Evolutionary conservation across 306 rosid genomes (phyloP).

Genomic region (Prunus mume): DNA sequence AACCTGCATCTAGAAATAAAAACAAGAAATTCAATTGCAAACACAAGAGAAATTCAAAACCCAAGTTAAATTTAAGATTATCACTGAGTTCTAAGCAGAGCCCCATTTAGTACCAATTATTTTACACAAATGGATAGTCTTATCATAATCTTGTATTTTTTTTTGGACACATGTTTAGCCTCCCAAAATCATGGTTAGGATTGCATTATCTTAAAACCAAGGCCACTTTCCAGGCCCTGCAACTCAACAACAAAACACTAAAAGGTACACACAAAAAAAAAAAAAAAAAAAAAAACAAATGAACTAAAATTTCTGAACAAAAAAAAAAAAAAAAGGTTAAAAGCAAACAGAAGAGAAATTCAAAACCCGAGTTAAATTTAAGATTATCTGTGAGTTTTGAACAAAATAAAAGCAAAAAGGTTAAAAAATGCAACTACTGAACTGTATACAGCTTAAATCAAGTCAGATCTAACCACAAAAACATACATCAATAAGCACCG

Average conservation of each 20-base stretch:
- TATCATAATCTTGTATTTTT: not conserved
- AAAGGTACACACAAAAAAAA: not conserved
- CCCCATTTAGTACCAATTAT: constrained; percentile 26
- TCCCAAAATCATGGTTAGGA: not conserved
- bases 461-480: too few relatives aligned
- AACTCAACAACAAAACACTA: constrained; percentile 6
- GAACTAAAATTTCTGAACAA: not conserved
- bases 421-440: constrained; percentile 55
- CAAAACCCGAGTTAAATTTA: too few relatives aligned
- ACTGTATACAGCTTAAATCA: too few relatives aligned
- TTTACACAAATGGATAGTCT: not conserved
- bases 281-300: not conserved
- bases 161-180: not conserved
- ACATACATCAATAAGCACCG: too few relatives aligned
- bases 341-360: too few relatives aligned
- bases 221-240: not conserved
- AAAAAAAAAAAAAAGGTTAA: constrained; percentile 15
- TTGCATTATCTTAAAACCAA: not conserved
- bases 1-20: constrained; percentile 36
- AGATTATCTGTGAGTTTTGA: too few relatives aligned
- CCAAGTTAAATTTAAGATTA: not conserved
- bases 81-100: too few relatives aligned
- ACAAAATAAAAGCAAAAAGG: constrained; percentile 7
- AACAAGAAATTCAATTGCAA: not conserved
- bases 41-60: constrained; percentile 1